Base-by-base conservation (phyloP, 495 filamentous ascomycete genomes). In the Neurospora sp. region DNA sequence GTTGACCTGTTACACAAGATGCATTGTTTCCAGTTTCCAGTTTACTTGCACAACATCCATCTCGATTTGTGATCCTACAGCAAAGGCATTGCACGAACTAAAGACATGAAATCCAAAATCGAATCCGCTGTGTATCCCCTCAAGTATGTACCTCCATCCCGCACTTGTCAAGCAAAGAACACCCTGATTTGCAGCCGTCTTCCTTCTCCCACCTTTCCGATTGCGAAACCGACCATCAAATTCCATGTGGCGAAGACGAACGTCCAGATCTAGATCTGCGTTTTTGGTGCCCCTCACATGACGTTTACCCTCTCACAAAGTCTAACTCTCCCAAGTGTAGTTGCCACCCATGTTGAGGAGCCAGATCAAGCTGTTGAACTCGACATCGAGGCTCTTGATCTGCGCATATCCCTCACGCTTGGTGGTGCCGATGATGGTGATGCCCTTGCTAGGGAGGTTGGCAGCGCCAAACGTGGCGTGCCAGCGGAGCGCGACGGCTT, bases 301-400 rank as follows among this genome's bases (percentile, higher is more conserved):
- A 37, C 27, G n/a, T 35, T 61, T 59, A 2, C 42, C 40, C 48
- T 18, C 6, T 31, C 12, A 61, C 27, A 31, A 31, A 31, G 38
- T 73, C 75, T 78, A 80, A 46, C 79, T 78, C 72, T 77, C 77
- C 80, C 80, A 81, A 53, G 73, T 73, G 74, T 81, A 82, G 74
- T 71, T 79, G 61, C 79, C 79, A 68, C 79, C 79, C 80, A 81
- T 80, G 74, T 81, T 75, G 44, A 79, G 78, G 75, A 81, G 79
- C 80, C 80, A 82, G 44, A 78, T 78, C 73, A 82, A 69, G 46
- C 79, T 79, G 79, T 82, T 82, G 76, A 82, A 82, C 78, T 82
- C 79, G 73, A 81, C 72, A 66, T 79, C 78, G 59, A 81, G 72
- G 75, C 76, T 77, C 68, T 68, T 76, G 73, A 81, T 80, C 73